Percentiles rank a stretch among this genome's conserved stretches.
These are phyloP conservation scores for Penicillium goetzii DNA, from an alignment of 495 filamentous ascomycete species.

Conservation along the genomic window DNA sequence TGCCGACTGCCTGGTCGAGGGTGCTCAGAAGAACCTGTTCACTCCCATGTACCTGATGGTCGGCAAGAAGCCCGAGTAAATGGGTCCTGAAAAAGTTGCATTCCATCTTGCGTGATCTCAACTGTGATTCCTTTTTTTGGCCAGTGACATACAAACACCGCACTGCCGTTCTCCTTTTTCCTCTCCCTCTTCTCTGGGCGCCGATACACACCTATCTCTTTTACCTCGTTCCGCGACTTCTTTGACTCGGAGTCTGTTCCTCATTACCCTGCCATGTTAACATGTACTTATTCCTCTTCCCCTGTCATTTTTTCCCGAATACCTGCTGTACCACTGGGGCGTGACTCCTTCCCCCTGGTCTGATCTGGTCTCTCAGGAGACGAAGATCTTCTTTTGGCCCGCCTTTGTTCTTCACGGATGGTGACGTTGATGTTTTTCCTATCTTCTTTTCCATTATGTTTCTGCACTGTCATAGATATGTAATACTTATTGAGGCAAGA, in stretches of 20 bases:
- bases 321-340: background rate
- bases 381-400: slow-evolving; percentile 8
- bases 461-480: slow-evolving; percentile 34
- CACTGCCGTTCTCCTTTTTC: background rate
- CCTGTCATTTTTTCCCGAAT: slow-evolving; percentile 4
- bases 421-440: slow-evolving; percentile 17
- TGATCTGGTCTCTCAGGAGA: background rate
- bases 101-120: slow-evolving; percentile 6
- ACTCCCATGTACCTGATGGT: slow-evolving; percentile 99
- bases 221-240: background rate
- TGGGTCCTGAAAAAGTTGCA: background rate
- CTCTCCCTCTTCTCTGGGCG: background rate
- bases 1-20: slow-evolving; percentile 86
- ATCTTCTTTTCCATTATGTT: slow-evolving; percentile 23
- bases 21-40: slow-evolving; percentile 90
- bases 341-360: background rate
- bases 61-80: slow-evolving; percentile 77
- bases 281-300: slow-evolving; percentile 6
- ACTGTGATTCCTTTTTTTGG: background rate
- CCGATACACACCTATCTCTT: background rate
- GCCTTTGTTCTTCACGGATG: slow-evolving; percentile 2
- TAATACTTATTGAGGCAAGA: slow-evolving; percentile 42
- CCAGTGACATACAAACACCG: background rate
- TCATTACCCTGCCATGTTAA: slow-evolving; percentile 6
- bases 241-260: background rate